Evolutionary conservation across 148 eudicot species (phyloP), one percentile per base, ranked within the genome.

Genomic region (Simmondsia chinensis): DNA sequence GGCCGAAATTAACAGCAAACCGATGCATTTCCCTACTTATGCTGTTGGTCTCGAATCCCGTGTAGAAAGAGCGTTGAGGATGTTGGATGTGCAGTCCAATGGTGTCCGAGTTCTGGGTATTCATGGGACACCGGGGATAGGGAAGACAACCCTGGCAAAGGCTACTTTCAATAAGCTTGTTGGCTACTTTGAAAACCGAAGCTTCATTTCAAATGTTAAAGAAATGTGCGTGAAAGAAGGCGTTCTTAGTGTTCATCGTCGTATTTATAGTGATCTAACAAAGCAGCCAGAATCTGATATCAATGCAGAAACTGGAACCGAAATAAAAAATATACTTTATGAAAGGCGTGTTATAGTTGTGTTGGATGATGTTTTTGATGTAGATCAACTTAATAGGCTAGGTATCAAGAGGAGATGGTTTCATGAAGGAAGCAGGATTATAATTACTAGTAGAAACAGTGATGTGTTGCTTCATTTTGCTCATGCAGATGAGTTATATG

Each of bases 101-200:
- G 73, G 38, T 14, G 45, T 67, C 30, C 40, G 25, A 29, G 62
- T 64, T 57, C 51, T 80, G 18, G 72, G 77, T 43, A 23, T 80
- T 24, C 76, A 61, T 33, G 88, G 88, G 14, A 52, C 60, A 27
- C 80, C 78, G 26, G 87, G 87, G 26, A 60, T 79, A 53, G 87
- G 87, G 29, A 79, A 79, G 63, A 79, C 87, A 29, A 80, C 88
- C 42, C 54, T 80, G 32, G 79, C 82, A 20, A 80, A 76, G 59
- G 74, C 83, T 9, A 58, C 62, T 19, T 80, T 50, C 43, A 80
- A 73, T 61, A 67, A 61, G 61, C 77, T 80, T 5, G 56, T 57
- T 5, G 35, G 19, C 41, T 42, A 36, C 15, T 80, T 76, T 35
- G 54, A 52, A 39, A 33, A 28, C 22, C 80, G 80, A 12, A 40